Conservation (phyloP, 805 yeast genomes). For the Ogataea ganodermae region DNA sequence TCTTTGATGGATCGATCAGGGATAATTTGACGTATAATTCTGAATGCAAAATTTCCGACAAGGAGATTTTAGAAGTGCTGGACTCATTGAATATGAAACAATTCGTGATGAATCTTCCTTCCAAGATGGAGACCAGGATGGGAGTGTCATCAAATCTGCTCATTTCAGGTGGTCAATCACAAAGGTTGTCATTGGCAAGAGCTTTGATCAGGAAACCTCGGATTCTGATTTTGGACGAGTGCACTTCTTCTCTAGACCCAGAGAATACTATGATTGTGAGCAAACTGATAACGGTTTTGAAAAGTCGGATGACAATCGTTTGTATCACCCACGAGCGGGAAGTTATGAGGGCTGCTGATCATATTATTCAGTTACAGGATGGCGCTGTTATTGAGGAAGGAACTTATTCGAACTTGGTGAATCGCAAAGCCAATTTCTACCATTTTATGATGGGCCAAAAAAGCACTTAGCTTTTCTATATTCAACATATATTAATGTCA, state of each 20-base stretch:
- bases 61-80: conserved; percentile 42
- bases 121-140: conserved; percentile 60
- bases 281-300: conserved; percentile 44
- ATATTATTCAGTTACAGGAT: conserved; percentile 47
- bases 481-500: background rate
- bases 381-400: conserved; percentile 56
- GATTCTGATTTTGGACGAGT: conserved; percentile 78
- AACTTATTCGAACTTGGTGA: conserved; percentile 10
- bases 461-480: background rate
- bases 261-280: conserved; percentile 55
- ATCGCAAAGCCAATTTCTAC: background rate
- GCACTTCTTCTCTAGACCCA: conserved; percentile 84
- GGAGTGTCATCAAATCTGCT: conserved; percentile 47
- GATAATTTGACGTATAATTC: conserved; percentile 73
- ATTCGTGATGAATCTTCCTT: conserved; percentile 55
- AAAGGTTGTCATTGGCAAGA: conserved; percentile 80
- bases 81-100: conserved; percentile 51
- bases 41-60: conserved; percentile 24
- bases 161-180: conserved; percentile 90
- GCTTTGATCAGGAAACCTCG: conserved; percentile 70
- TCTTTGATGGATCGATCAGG: conserved; percentile 71
- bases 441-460: background rate
- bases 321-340: conserved; percentile 75
- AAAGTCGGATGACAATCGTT: conserved; percentile 44
- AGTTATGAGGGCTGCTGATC: conserved; percentile 60